Evolutionary conservation across 1,139 yeast genomes (phyloP), one percentile per base, ranked within the genome.

Genomic region (Saccharomyces hybrid): DNA sequence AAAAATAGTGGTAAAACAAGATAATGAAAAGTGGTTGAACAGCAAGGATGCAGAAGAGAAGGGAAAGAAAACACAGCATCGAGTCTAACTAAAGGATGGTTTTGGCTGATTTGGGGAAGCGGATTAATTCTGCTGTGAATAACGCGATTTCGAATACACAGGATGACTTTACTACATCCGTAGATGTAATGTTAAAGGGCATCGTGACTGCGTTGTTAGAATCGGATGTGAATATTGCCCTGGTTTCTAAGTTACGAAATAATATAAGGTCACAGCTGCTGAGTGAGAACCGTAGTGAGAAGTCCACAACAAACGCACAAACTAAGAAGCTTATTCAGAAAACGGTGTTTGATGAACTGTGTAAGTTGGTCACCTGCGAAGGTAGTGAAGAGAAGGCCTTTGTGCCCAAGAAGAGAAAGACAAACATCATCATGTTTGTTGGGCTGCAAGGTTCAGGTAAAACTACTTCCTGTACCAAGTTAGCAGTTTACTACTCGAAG

Each of bases 391-490:
- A 79, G 51, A 81, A 78, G 60, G 86, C 91, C 5, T 95, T 85
- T 66, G 87, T 87, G 71, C 98, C 98, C 46, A 86, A 86, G 74
- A 91, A 91, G 75, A 83, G 84, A 58, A 78, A 79, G 62, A 68
- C 81, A 6, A 82, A 80, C 63, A 88, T 91, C 28, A 86, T 93
- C 60, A 93, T 93, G 99, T 88, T 93, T 78, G 99, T 93, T 55
- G 99, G 99, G 67, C 78, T 93, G 59, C 99, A 95, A 70, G 99
- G 99, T 75, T 95, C 98, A 8, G 99, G 99, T 80, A 93, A 93
- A 71, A 93, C 99, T 28, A 93, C 99, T 0, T 84, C 97, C 2
- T 91, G 98, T 82, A 93, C 99, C 0, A 93, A 93, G 70, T 77
- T 93, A 63, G 99, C 99, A 0, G 95, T 89, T 0, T 91, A 88